Conservation (phyloP, 495 filamentous ascomycete genomes). For the Jackrogersella minutella region DNA sequence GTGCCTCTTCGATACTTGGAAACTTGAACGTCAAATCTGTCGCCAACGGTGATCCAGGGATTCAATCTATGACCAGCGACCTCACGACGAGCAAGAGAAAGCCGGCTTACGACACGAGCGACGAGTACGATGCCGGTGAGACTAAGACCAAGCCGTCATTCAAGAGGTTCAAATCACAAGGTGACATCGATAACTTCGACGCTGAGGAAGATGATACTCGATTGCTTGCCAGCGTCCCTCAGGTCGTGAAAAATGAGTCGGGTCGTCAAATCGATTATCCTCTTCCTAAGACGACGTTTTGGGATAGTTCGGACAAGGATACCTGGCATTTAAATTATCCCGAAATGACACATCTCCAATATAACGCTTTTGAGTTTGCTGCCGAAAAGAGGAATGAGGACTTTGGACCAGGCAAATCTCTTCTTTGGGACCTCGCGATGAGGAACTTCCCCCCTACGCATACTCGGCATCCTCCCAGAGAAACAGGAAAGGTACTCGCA, state of each 20-base stretch:
- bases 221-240: slow-evolving; percentile 50
- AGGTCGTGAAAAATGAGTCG: slow-evolving; percentile 44
- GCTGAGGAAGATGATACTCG: slow-evolving; percentile 44
- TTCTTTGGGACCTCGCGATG: slow-evolving; percentile 57
- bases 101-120: slow-evolving; percentile 47
- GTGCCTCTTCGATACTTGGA: slow-evolving; percentile 53
- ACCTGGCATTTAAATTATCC: slow-evolving; percentile 63
- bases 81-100: slow-evolving; percentile 57
- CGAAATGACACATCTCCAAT: slow-evolving; percentile 61
- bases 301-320: slow-evolving; percentile 55
- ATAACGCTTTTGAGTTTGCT: slow-evolving; percentile 52
- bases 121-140: slow-evolving; percentile 42
- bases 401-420: slow-evolving; percentile 53
- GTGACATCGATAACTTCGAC: slow-evolving; percentile 22
- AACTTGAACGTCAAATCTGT: slow-evolving; percentile 55
- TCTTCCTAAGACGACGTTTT: slow-evolving; percentile 58
- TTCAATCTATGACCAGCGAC: slow-evolving; percentile 34
- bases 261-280: slow-evolving; percentile 59
- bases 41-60: slow-evolving; percentile 19
- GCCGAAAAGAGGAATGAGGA: slow-evolving; percentile 54
- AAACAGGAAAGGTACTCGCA: slow-evolving; percentile 17
- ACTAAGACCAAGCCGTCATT: slow-evolving; percentile 46
- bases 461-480: slow-evolving; percentile 6
- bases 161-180: slow-evolving; percentile 56
- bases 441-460: slow-evolving; percentile 55